phyloP scores from a whole-genome alignment of 2,329 filamentous ascomycete species.

The Penicillium sp. region DNA sequence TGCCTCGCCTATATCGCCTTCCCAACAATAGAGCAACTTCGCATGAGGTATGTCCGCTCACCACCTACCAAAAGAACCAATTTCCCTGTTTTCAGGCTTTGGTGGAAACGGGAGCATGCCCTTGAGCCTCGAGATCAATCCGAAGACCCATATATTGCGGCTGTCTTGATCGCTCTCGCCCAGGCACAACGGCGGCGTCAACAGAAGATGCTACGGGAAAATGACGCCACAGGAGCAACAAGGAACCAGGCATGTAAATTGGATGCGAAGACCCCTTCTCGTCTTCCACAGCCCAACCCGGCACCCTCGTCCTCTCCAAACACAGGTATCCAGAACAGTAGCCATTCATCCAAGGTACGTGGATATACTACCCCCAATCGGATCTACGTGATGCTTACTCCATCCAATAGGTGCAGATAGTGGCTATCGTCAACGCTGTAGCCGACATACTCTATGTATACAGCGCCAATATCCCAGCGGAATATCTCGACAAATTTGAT shows the following conservation, averaged over 20 bases:
- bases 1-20: neutral
- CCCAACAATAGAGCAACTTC: neutral
- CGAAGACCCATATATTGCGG: neutral
- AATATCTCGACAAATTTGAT: neutral
- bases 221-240: neutral
- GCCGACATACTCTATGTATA: neutral
- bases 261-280: neutral
- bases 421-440: neutral
- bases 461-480: neutral
- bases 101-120: neutral
- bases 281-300: neutral
- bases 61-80: neutral
- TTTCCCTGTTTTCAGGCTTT: neutral
- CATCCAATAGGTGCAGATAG: neutral
- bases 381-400: neutral
- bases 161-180: neutral
- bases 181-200: neutral
- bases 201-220: neutral
- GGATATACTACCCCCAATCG: neutral
- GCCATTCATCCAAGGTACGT: neutral
- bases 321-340: neutral
- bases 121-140: neutral
- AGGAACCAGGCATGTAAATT: neutral
- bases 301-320: neutral
- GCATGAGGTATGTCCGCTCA: neutral